A percentile compares a stretch with the other conserved stretches of the same genome.
Evolutionary conservation across 257 asterid species (phyloP).

Genomic region (Paulownia fortunei): DNA sequence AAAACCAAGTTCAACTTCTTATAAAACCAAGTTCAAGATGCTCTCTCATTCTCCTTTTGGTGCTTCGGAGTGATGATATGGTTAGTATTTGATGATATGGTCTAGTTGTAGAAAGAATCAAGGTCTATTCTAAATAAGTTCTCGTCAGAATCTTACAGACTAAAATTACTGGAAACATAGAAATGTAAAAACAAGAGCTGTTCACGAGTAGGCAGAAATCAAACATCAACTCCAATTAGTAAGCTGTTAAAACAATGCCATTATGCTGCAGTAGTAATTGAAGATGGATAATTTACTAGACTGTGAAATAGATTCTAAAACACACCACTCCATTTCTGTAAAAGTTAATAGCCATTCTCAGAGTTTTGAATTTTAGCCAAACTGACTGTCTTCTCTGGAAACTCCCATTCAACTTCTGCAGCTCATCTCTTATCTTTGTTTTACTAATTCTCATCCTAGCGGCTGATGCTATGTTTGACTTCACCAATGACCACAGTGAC

Average conservation of each 20-base stretch:
- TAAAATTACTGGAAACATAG: neutral
- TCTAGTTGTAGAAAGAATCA: too few relatives aligned
- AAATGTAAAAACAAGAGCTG: neutral
- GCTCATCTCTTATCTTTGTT: neutral
- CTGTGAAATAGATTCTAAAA: too few relatives aligned
- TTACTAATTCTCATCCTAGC: neutral
- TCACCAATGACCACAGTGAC: too few relatives aligned
- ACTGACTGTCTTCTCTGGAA: neutral
- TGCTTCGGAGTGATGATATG: neutral
- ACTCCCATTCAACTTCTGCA: neutral
- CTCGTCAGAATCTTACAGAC: neutral
- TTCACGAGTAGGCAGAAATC: too few relatives aligned
- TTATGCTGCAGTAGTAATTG: too few relatives aligned
- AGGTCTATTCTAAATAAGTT: neutral
- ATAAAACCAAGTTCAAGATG: neutral
- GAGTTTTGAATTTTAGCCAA: neutral
- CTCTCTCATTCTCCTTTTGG: neutral
- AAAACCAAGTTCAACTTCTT: too few relatives aligned
- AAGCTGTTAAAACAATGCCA: neutral
- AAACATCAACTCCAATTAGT: neutral
- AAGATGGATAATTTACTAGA: too few relatives aligned
- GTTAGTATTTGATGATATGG: neutral
- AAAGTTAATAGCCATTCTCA: neutral
- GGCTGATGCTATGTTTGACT: too few relatives aligned
- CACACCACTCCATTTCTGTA: too few relatives aligned